Base-by-base conservation (phyloP, 2,329 filamentous ascomycete genomes). In the Ophiostoma tasmaniense region DNA sequence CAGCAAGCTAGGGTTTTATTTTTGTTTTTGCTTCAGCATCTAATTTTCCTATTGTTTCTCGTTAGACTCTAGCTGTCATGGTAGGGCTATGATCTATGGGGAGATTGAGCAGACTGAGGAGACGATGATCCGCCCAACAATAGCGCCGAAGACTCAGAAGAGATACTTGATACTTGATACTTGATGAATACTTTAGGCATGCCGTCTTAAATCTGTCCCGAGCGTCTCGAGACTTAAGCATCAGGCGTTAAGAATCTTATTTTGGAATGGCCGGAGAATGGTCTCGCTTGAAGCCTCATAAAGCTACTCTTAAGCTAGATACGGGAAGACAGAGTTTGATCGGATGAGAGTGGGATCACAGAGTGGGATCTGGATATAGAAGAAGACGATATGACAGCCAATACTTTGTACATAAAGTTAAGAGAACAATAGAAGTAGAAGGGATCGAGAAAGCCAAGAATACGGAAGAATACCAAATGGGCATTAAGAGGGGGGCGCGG, bases 1-100 rank as follows among this genome's bases (percentile, higher is more conserved):
- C 22, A 35, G 37, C 50, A 25, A 62, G 52, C 66, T 61, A n/a
- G 66, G 50, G 33, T 37, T 62, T 37, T 64, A 64, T 64, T 64
- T 64, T 22, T 64, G 33, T n/a, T 37, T 62, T 13, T 62, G 11
- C 7, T 33, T 61, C 7, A 20, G 17, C 33, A 17, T 17, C 13
- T 14, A 13, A 30, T 30, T 61, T 14, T 61, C 28, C 33, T 33
- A 30, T 17, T 61, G 55, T 6, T 28, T 55, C 7, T 25, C 52
- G 11, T 33, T 33, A 33, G 33, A 30, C 13, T 62, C 1, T 22
- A 64, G 2, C 20, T 22, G 8, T 6, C 25, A 61, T n/a, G 25
- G 55, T 61, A 61, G 55, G 55, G 55, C 55, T 61, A 30, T 61
- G 50, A 55, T 4, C 50, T 22, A 52, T 25, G 50, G 50, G 39